Evolutionary conservation across 192 early-diverging fungal species (phyloP).

Genomic region (Backusella parvicylindrica): DNA sequence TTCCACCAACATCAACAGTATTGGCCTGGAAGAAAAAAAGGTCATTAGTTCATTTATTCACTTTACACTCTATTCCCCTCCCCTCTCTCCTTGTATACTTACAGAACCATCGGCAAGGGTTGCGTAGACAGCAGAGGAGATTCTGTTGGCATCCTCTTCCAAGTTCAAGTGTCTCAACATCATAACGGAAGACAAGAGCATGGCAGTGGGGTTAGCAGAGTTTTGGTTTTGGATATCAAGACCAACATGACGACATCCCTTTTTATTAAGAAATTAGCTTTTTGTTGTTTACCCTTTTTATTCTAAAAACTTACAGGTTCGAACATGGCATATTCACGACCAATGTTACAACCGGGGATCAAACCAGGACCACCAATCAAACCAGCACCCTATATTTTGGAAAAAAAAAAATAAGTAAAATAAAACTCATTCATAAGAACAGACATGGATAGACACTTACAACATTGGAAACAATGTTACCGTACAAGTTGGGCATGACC

Average conservation of each 20-base stretch:
- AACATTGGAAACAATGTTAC: constrained; percentile 98
- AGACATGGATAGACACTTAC: constrained; percentile 17
- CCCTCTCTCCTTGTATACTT: constrained; percentile 19
- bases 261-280: neutral
- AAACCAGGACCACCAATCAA: constrained; percentile 95
- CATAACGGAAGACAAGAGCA: constrained; percentile 90
- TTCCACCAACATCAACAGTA: constrained; percentile 92
- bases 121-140: constrained; percentile 86
- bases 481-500: constrained; percentile 99
- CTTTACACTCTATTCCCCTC: neutral
- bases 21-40: constrained; percentile 25
- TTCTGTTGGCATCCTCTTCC: constrained; percentile 85
- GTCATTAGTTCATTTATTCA: neutral
- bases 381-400: constrained; percentile 67
- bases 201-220: constrained; percentile 93
- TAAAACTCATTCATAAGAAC: neutral
- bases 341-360: constrained; percentile 97
- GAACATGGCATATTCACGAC: constrained; percentile 95
- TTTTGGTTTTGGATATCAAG: constrained; percentile 94
- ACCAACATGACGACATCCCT: constrained; percentile 97
- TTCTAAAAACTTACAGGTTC: constrained; percentile 67
- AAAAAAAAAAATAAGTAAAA: neutral
- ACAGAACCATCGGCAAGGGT: constrained; percentile 77
- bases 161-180: constrained; percentile 96
- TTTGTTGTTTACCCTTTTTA: neutral